Conservation (phyloP, 768 basidiomycete species). For the Cubamyces lactineus region DNA sequence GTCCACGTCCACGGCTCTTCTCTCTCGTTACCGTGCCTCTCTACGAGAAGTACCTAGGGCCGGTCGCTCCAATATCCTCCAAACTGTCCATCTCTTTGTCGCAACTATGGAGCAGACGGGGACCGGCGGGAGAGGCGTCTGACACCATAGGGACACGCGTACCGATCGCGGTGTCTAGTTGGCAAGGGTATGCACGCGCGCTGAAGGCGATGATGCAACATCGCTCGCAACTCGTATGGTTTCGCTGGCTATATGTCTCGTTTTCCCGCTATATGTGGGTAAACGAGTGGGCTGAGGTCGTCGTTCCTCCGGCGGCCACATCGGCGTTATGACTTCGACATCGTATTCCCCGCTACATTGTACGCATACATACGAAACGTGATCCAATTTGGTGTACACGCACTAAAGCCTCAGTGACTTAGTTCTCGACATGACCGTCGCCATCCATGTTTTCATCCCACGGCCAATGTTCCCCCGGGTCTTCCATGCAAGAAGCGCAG, state of each 20-base stretch:
- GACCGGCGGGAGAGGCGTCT: neutral
- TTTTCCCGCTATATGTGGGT: constrained; percentile 94
- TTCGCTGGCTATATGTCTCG: constrained; percentile 79
- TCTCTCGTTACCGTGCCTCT: constrained; percentile 62
- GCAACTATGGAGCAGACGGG: constrained; percentile 3
- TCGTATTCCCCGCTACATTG: no score
- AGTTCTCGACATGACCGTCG: no score
- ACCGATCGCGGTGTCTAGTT: constrained; percentile 58
- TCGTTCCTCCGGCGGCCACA: constrained; percentile 10
- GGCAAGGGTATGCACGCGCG: constrained; percentile 56
- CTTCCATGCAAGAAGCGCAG: no score
- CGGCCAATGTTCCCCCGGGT: no score
- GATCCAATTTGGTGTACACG: no score
- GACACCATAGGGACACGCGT: constrained; percentile 4
- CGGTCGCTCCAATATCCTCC: constrained; percentile 52
- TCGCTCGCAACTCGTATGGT: constrained; percentile 82
- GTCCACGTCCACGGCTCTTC: constrained; percentile 49
- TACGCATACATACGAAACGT: no score
- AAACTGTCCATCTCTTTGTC: constrained; percentile 46
- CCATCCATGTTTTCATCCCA: no score
- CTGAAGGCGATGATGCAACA: constrained; percentile 75
- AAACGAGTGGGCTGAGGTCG: constrained; percentile 74
- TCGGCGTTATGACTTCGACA: no score
- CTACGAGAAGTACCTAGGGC: constrained; percentile 61
- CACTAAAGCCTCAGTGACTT: no score